Conservation (phyloP, 2,329 filamentous ascomycete genomes). For the Fusarium pseudonygamai region DNA sequence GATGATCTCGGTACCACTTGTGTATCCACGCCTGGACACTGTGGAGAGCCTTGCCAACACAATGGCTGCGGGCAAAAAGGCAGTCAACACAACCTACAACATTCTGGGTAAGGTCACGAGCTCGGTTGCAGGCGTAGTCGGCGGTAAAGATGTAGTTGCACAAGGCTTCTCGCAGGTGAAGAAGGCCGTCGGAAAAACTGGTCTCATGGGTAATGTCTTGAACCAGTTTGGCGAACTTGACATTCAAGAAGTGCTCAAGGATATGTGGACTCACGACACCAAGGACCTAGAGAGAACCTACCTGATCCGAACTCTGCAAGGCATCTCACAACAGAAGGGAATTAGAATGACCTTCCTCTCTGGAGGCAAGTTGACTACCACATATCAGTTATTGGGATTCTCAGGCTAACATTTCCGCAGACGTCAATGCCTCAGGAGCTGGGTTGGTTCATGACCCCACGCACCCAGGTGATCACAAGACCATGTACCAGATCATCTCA, state of each 20-base stretch:
- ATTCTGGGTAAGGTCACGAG: constrained; percentile 94
- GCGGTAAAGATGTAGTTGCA: constrained; percentile 90
- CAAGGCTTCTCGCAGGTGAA: constrained; percentile 96
- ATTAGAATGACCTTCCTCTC: constrained; percentile 97
- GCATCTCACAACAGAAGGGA: constrained; percentile 93
- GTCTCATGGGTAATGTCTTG: constrained; percentile 93
- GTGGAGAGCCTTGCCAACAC: constrained; percentile 93
- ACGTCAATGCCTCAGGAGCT: constrained; percentile 90
- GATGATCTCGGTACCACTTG: constrained; percentile 90
- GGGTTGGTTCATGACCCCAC: constrained; percentile 94
- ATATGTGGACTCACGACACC: constrained; percentile 98
- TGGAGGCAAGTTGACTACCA: constrained; percentile 66
- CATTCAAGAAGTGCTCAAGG: constrained; percentile 90
- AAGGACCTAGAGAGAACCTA: constrained; percentile 98
- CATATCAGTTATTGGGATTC: not conserved
- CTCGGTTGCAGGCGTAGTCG: constrained; percentile 93
- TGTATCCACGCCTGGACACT: constrained; percentile 91
- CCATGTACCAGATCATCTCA: constrained; percentile 98
- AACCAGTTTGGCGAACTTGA: constrained; percentile 98
- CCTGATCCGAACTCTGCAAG: constrained; percentile 92
- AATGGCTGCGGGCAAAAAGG: constrained; percentile 94
- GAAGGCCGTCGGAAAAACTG: constrained; percentile 93
- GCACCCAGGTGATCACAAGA: constrained; percentile 94
- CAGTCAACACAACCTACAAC: constrained; percentile 96
- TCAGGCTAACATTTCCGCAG: constrained; percentile 51